These are phyloP conservation scores for Lagerstroemia speciosa DNA, from an alignment of 345 rosid genomes.

Conservation along the genomic window DNA sequence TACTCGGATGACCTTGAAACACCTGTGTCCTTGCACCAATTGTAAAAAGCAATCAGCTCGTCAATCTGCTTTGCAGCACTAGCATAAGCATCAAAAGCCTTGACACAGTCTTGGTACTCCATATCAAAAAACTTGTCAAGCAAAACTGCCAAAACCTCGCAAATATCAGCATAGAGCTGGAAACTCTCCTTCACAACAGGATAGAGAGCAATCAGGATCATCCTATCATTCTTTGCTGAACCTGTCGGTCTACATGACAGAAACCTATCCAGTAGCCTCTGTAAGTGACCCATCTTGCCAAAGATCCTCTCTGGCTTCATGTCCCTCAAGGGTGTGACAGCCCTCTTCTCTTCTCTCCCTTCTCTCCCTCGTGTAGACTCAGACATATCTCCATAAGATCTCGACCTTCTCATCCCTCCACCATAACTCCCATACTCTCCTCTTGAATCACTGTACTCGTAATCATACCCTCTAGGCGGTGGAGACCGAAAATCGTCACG, in stretches of 20 bases:
- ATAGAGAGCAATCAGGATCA: constrained; percentile 63
- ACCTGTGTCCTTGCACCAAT: constrained; percentile 83
- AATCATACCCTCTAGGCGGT: constrained; percentile 39
- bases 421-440: constrained; percentile 31
- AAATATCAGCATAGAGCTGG: constrained; percentile 63
- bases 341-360: constrained; percentile 66
- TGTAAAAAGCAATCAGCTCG: constrained; percentile 61
- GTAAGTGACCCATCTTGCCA: constrained; percentile 56
- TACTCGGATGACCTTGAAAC: constrained; percentile 84
- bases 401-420: constrained; percentile 38
- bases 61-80: constrained; percentile 80
- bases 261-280: constrained; percentile 61
- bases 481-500: constrained; percentile 62
- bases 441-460: constrained; percentile 15
- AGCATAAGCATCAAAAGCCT: constrained; percentile 78
- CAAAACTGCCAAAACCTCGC: constrained; percentile 73
- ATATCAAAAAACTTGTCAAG: constrained; percentile 76
- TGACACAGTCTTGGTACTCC: constrained; percentile 74
- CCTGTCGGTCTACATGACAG: constrained; percentile 73
- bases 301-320: constrained; percentile 73
- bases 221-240: constrained; percentile 59
- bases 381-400: constrained; percentile 73
- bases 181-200: constrained; percentile 81
- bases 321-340: constrained; percentile 55
- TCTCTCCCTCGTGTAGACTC: constrained; percentile 34